Evolutionary conservation across 257 asterid genomes (phyloP), one percentile per base, ranked within the genome.

Genomic region (Ligustrum vulgare): DNA sequence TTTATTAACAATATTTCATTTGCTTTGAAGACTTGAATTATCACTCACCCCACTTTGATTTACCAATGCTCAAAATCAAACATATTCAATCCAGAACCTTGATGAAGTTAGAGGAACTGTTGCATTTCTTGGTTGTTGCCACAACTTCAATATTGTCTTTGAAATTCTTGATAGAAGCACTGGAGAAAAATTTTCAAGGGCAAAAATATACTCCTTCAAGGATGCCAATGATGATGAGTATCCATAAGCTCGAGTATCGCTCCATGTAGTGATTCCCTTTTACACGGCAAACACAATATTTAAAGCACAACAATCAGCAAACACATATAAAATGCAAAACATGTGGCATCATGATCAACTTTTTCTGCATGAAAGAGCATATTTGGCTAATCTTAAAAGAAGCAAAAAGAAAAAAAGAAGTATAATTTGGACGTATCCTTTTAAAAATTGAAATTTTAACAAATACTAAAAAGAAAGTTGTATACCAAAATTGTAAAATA

Each of bases 201-300:
- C 93, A 47, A 82, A 89, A 81, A 92, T 62, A 78, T 91, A 86
- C 85, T 88, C 94, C 83, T 88, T 94, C 71, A 94, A 75, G 72
- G 98, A 90, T 33, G 82, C 63, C 33, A 90, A 80, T 9, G 96
- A 92, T 8, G 98, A 94, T 31, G 70, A 70, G 70, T 82, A 83
- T 23, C 94, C 93, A 73, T 84, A 84, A 33, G 88, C 97, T 83
- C 85, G 80, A 13, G 87, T 79, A 78, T 94, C 97, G 79, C 82
- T 90, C 98, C 97, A 92, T 56, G 92, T 82, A 7, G 94, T 69
- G 45, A 89, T 65, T 70, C 88, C 98, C 31, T 94, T 16, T 51
- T 51, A 51, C 62, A 87, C 72, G 56, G 22, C 60, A 81, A 77
- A 66, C 70, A 8, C 10, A 23, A 62, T 51, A 33, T 72, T 70